Evolutionary conservation across 768 basidiomycete genomes (phyloP).

Genomic region (Trametes villosa): DNA sequence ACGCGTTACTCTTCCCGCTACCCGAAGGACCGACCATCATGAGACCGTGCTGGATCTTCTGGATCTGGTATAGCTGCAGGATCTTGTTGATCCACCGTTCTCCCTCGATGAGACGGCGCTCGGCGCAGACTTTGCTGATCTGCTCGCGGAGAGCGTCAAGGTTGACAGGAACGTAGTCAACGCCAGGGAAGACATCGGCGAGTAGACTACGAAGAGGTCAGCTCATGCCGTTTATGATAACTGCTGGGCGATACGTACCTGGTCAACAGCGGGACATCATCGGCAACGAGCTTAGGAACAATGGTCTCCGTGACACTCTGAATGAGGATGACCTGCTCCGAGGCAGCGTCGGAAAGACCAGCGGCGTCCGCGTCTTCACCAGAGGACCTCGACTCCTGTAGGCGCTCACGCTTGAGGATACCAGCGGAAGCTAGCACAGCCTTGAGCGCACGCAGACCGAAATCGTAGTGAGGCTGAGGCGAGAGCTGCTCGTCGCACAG

Average conservation of each 20-base stretch:
- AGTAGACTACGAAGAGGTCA: slow-evolving; percentile 62
- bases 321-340: slow-evolving; percentile 96
- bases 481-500: slow-evolving; percentile 97
- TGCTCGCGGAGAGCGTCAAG: slow-evolving; percentile 83
- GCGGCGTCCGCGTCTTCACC: slow-evolving; percentile 47
- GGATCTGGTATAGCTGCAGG: slow-evolving; percentile 97
- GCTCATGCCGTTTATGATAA: background rate
- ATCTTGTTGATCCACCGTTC: slow-evolving; percentile 95
- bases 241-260: slow-evolving; percentile 54
- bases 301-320: slow-evolving; percentile 99
- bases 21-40: slow-evolving; percentile 99
- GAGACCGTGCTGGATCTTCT: slow-evolving; percentile 98
- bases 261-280: slow-evolving; percentile 92
- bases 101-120: slow-evolving; percentile 83
- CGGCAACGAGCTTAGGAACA: slow-evolving; percentile 96
- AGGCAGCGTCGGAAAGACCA: slow-evolving; percentile 69
- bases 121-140: slow-evolving; percentile 84
- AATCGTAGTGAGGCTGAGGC: slow-evolving; percentile 98
- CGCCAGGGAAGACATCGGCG: slow-evolving; percentile 96
- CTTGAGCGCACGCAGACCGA: slow-evolving; percentile 96
- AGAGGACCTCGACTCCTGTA: slow-evolving; percentile 50
- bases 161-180: slow-evolving; percentile 89
- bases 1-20: slow-evolving; percentile 95
- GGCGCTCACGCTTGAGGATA: slow-evolving; percentile 92
- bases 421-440: slow-evolving; percentile 96